Percentiles rank a stretch among this genome's conserved stretches.
These are phyloP conservation scores for barley (Hordeum vulgare) DNA, from an alignment of 176 grass and related monocot species.

Conservation along the genomic window MorexV3_pseudomolecules_assembly NC_058524.1:252668700-252669199, in stretches of 20 bases:
- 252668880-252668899: conserved; percentile 35
- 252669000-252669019: not conserved
- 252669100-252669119: no score
- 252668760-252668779: conserved; percentile 21
- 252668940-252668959: conserved; percentile 30
- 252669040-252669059: no score
- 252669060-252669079: not conserved
- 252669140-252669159: not conserved
- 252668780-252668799: conserved; percentile 25
- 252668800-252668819: conserved; percentile 27
- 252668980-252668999: conserved; percentile 39
- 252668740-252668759: conserved; percentile 99
- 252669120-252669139: not conserved
- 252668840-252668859: conserved; percentile 18
- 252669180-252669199: no score
- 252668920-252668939: conserved; percentile 1
- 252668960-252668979: conserved; percentile 49
- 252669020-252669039: not conserved
- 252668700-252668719: conserved; percentile 47
- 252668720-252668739: conserved; percentile 99
- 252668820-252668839: conserved; percentile 34
- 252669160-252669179: not conserved
- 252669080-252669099: not conserved
- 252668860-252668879: not conserved
- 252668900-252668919: conserved; percentile 35